Evolutionary conservation across 2,329 filamentous ascomycete genomes (phyloP).

Genomic region (Byssothecium circinans): DNA sequence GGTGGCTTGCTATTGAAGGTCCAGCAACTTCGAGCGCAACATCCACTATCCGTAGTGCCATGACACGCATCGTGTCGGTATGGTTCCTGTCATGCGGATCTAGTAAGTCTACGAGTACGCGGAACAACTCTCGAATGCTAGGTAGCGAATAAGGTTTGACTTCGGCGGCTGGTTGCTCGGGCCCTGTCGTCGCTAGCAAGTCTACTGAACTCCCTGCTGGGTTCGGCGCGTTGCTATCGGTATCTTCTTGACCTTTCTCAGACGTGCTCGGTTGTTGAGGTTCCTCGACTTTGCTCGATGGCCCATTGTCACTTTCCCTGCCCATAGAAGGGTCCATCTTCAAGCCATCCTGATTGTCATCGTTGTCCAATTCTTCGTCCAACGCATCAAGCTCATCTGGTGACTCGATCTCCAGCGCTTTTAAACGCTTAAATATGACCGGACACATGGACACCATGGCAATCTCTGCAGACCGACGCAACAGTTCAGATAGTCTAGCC

Average conservation of each 20-base stretch:
- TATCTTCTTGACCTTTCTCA: conserved; percentile 40
- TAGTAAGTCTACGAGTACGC: conserved; percentile 88
- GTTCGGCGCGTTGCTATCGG: conserved; percentile 41
- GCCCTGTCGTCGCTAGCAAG: conserved; percentile 44
- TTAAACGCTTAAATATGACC: conserved; percentile 92
- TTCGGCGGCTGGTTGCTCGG: conserved; percentile 53
- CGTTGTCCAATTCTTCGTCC: conserved; percentile 67
- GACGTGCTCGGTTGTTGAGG: conserved; percentile 34
- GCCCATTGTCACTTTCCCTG: conserved; percentile 56
- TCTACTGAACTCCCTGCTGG: conserved; percentile 49
- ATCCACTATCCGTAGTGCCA: conserved; percentile 95
- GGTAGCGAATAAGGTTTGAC: conserved; percentile 90
- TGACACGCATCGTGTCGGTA: conserved; percentile 93
- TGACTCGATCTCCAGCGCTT: conserved; percentile 78
- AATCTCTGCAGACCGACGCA: conserved; percentile 89
- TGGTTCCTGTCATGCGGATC: conserved; percentile 92
- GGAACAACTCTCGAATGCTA: conserved; percentile 90
- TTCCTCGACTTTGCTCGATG: conserved; percentile 39
- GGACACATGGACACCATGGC: conserved; percentile 99
- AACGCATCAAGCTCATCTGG: conserved; percentile 67
- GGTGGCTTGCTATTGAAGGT: conserved; percentile 90
- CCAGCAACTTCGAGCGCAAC: conserved; percentile 95
- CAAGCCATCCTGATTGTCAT: conserved; percentile 65
- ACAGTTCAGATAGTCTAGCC: conserved; percentile 82
- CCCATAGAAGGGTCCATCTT: conserved; percentile 82